A percentile compares a stretch with the other conserved stretches of the same genome.
Evolutionary conservation across 768 basidiomycete species (phyloP).

Genomic region (Daedaleopsis sinensis): DNA sequence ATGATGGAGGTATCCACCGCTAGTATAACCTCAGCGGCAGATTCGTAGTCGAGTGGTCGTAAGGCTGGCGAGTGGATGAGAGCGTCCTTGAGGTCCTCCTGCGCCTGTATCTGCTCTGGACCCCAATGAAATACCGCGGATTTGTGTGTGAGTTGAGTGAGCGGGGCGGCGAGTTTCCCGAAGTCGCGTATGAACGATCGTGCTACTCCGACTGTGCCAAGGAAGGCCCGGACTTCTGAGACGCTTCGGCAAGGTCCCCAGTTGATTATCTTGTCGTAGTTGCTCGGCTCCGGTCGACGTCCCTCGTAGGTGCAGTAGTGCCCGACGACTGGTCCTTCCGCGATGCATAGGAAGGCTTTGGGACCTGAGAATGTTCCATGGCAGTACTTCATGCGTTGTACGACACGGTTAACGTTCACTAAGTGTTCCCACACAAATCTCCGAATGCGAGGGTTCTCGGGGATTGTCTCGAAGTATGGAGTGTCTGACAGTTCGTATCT

Average conservation of each 20-base stretch:
- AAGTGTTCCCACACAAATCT: slow-evolving; percentile 46
- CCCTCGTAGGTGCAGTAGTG: slow-evolving; percentile 42
- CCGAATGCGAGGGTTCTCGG: slow-evolving; percentile 38
- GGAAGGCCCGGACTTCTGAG: slow-evolving; percentile 30
- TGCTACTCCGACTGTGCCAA: slow-evolving; percentile 26
- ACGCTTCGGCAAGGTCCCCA: slow-evolving; percentile 25
- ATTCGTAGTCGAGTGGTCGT: slow-evolving; percentile 26
- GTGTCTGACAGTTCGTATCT: slow-evolving; percentile 34
- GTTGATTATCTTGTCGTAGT: slow-evolving; percentile 28
- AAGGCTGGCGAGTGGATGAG: slow-evolving; percentile 21
- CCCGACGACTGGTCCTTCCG: slow-evolving; percentile 36
- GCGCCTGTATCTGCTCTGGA: slow-evolving; percentile 12
- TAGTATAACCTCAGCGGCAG: slow-evolving; percentile 18
- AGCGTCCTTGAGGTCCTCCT: slow-evolving; percentile 22
- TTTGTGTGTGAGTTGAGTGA: slow-evolving; percentile 25
- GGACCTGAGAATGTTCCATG: slow-evolving; percentile 41
- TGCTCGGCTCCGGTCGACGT: slow-evolving; percentile 30
- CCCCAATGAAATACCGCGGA: slow-evolving; percentile 23
- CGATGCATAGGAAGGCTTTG: slow-evolving; percentile 37
- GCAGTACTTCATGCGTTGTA: slow-evolving; percentile 39
- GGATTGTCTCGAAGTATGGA: slow-evolving; percentile 36
- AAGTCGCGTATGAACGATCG: slow-evolving; percentile 28
- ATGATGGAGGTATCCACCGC: slow-evolving; percentile 31
- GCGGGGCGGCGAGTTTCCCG: slow-evolving; percentile 20
- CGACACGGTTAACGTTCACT: slow-evolving; percentile 36